Percentiles rank a stretch among this genome's conserved stretches.
Evolutionary conservation across 176 grass and related monocot genomes (phyloP).

Genomic region (Leersia perrieri): DNA sequence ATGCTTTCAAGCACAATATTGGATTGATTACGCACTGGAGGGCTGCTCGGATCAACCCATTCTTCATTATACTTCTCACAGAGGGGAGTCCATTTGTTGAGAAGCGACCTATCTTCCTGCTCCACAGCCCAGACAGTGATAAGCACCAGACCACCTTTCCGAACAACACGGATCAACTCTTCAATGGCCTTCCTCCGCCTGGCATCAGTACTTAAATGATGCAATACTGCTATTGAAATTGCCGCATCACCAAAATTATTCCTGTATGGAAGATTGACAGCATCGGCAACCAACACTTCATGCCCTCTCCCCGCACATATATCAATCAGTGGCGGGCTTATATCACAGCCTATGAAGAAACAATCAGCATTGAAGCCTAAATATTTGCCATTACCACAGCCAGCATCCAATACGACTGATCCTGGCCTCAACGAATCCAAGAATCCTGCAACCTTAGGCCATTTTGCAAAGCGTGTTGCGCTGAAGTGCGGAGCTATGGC

Average conservation of each 20-base stretch:
- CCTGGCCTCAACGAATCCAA: conserved; percentile 65
- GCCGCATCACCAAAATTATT: conserved; percentile 73
- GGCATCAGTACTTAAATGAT: conserved; percentile 84
- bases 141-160: conserved; percentile 76
- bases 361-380: conserved; percentile 79
- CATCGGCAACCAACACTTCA: conserved; percentile 91
- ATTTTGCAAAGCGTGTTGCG: conserved; percentile 86
- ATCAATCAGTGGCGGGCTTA: conserved; percentile 68
- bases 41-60: conserved; percentile 65
- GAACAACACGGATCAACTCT: conserved; percentile 83
- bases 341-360: conserved; percentile 86
- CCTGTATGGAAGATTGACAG: conserved; percentile 86
- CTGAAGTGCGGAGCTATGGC: conserved; percentile 98
- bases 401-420: conserved; percentile 78
- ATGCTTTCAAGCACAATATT: conserved; percentile 63
- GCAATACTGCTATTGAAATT: conserved; percentile 91
- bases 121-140: conserved; percentile 96
- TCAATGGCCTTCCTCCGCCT: conserved; percentile 85
- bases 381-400: conserved; percentile 97
- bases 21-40: conserved; percentile 49
- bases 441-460: conserved; percentile 88
- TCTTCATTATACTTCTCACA: conserved; percentile 91
- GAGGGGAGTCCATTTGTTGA: conserved; percentile 88
- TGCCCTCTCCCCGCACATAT: conserved; percentile 75
- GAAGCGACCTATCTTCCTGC: conserved; percentile 72